A percentile compares a stretch with the other conserved stretches of the same genome.
These are phyloP conservation scores for Rubia peregrina DNA, from an alignment of 305 asterid species.

Conservation along the genomic window DNA sequence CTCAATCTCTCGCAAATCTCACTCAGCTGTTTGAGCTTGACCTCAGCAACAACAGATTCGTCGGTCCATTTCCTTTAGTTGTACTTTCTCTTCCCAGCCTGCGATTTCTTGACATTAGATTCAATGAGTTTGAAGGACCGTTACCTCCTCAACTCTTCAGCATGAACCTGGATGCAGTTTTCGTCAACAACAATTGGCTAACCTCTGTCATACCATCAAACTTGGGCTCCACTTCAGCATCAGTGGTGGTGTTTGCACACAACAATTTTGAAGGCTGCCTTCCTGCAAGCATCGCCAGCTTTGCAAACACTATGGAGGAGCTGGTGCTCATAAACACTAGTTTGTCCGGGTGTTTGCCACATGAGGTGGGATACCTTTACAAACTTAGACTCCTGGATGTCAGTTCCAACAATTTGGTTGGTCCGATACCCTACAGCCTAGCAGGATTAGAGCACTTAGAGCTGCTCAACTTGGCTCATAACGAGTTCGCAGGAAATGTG, in stretches of 20 bases:
- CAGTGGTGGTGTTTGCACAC: conserved; percentile 65
- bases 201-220: conserved; percentile 41
- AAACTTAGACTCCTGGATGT: conserved; percentile 49
- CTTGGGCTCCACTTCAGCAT: conserved; percentile 43
- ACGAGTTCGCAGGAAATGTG: conserved; percentile 46
- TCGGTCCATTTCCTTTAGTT: conserved; percentile 64
- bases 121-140: conserved; percentile 64
- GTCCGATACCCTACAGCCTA: conserved; percentile 50
- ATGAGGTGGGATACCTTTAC: conserved; percentile 51
- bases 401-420: conserved; percentile 45
- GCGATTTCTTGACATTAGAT: conserved; percentile 51
- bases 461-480: conserved; percentile 51
- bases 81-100: conserved; percentile 50
- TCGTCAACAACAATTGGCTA: conserved; percentile 52
- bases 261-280: conserved; percentile 55
- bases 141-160: conserved; percentile 47
- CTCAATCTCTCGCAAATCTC: conserved; percentile 40
- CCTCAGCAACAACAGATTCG: conserved; percentile 66
- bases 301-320: conserved; percentile 51
- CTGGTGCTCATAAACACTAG: conserved; percentile 47
- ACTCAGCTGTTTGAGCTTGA: conserved; percentile 60
- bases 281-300: conserved; percentile 47
- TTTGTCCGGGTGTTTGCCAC: conserved; percentile 57
- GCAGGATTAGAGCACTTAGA: conserved; percentile 51
- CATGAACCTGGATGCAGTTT: conserved; percentile 49